These are phyloP conservation scores for Ogataea ganodermae DNA, from an alignment of 805 yeast species.

Conservation along the genomic window DNA sequence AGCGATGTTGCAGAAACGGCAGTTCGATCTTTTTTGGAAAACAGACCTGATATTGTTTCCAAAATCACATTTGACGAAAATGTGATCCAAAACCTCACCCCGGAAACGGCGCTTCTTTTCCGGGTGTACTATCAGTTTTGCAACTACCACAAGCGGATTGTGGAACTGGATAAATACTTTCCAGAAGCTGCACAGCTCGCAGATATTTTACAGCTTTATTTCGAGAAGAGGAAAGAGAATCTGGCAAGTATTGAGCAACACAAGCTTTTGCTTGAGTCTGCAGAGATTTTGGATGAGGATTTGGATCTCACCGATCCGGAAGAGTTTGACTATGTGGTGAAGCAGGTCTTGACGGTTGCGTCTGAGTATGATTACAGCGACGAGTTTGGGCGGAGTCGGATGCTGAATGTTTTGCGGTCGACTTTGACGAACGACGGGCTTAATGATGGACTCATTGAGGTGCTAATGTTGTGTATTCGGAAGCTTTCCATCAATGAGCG, in stretches of 20 bases:
- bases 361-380: constrained; percentile 82
- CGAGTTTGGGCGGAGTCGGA: constrained; percentile 83
- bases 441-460: constrained; percentile 52
- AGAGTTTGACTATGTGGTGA: constrained; percentile 71
- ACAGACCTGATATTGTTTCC: constrained; percentile 62
- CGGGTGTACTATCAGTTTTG: constrained; percentile 70
- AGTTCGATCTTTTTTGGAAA: constrained; percentile 60
- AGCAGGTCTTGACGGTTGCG: constrained; percentile 69
- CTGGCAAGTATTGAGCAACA: constrained; percentile 27
- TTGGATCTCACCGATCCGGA: constrained; percentile 46
- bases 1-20: constrained; percentile 70
- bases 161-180: constrained; percentile 63
- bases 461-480: constrained; percentile 64
- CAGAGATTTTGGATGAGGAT: constrained; percentile 21
- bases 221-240: constrained; percentile 46
- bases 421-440: constrained; percentile 60
- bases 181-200: constrained; percentile 82
- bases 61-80: constrained; percentile 62
- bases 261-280: constrained; percentile 22
- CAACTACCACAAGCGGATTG: constrained; percentile 49
- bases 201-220: constrained; percentile 53
- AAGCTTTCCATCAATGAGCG: constrained; percentile 75
- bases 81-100: constrained; percentile 68
- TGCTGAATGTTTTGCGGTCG: constrained; percentile 60
- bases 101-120: constrained; percentile 73